Percentiles rank a stretch among this genome's conserved stretches.
These are phyloP conservation scores for Skeletonema menzelii DNA, from an alignment of 108 stramenopile genomes.

Conservation along the genomic window DNA sequence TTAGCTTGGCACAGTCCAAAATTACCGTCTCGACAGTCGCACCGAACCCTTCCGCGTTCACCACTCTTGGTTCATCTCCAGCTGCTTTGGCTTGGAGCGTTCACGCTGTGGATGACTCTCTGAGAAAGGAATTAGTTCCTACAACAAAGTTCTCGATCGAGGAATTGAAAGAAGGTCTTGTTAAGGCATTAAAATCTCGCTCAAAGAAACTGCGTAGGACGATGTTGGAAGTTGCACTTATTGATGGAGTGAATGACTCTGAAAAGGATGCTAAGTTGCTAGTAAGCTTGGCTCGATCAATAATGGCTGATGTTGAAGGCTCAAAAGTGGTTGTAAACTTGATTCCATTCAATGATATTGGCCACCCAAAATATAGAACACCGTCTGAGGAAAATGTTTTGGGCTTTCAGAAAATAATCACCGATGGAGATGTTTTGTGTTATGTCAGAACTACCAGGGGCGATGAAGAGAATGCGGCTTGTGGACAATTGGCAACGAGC, in stretches of 20 bases:
- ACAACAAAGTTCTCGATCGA: conserved; percentile 78
- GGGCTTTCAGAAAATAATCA: conserved; percentile 61
- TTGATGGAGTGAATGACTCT: conserved; percentile 83
- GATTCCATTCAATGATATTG: conserved; percentile 90
- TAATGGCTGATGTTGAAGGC: conserved; percentile 57
- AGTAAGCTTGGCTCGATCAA: conserved; percentile 60
- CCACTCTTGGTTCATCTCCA: conserved; percentile 54
- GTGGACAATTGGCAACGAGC: conserved; percentile 81
- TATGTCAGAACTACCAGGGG: conserved; percentile 78
- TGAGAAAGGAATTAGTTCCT: conserved; percentile 75
- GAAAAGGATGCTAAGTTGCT: conserved; percentile 74
- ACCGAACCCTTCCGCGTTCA: conserved; percentile 65
- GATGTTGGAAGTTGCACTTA: conserved; percentile 85
- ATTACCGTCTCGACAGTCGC: conserved; percentile 88
- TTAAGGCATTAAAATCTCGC: conserved; percentile 58
- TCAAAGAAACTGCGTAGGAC: conserved; percentile 48
- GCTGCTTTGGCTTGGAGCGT: conserved; percentile 83
- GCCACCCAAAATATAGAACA: conserved; percentile 45
- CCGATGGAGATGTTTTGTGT: conserved; percentile 40
- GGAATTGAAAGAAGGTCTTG: conserved; percentile 71
- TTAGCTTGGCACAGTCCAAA: conserved; percentile 61
- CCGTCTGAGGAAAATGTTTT: conserved; percentile 56
- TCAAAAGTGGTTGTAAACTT: conserved; percentile 76
- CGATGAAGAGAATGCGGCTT: conserved; percentile 85
- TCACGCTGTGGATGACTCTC: conserved; percentile 75